Evolutionary conservation across 345 rosid genomes (phyloP).

Genomic region (Luvunga scandens): DNA sequence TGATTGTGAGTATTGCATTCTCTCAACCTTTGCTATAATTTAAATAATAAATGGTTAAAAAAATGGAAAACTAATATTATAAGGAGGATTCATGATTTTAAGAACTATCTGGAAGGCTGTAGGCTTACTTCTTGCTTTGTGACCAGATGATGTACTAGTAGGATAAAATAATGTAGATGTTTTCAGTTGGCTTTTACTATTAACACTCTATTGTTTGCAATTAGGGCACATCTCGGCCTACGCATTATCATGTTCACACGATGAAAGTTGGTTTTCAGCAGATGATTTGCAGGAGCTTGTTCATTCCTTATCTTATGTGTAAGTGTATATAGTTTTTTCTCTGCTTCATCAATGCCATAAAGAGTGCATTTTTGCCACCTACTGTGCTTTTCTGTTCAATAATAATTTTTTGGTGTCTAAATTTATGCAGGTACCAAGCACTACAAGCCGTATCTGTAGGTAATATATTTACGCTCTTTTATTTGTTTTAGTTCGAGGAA

Average conservation of each 20-base stretch:
- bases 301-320: constrained; percentile 39
- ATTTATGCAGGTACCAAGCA: constrained; percentile 43
- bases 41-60: neutral
- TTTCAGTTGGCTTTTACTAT: neutral
- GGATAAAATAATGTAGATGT: neutral
- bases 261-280: constrained; percentile 28
- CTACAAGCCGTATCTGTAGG: constrained; percentile 37
- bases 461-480: neutral
- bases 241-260: constrained; percentile 30
- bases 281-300: constrained; percentile 38
- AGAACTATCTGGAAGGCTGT: neutral
- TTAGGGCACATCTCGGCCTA: constrained; percentile 34
- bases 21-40: neutral
- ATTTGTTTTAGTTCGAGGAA: neutral
- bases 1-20: constrained; percentile 35
- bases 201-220: neutral
- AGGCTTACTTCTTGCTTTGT: neutral
- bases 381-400: neutral
- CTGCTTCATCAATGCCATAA: neutral
- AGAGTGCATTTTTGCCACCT: neutral
- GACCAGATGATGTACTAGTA: neutral
- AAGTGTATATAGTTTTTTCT: constrained; percentile 2
- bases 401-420: neutral
- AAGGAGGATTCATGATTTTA: neutral
- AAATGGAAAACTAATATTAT: neutral